Base-by-base conservation (phyloP, 2,329 filamentous ascomycete species). In the Colletotrichum zoysiae region DNA sequence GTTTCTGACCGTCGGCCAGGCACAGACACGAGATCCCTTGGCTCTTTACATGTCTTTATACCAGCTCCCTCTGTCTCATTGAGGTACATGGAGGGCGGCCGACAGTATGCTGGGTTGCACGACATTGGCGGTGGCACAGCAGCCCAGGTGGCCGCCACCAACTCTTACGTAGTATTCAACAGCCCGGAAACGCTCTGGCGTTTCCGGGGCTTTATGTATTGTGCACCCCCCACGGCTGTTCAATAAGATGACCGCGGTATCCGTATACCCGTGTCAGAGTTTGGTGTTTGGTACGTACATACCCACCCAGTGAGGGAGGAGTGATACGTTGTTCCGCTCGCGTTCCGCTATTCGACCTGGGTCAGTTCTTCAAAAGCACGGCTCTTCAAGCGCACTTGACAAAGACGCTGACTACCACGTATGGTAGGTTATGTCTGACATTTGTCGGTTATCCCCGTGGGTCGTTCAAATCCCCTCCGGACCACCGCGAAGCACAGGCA, bases 201-300 rank as follows among this genome's bases (percentile, higher is more conserved):
- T 67, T 51, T 50, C 64, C 60, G 30, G 55, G 65, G 67, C 68
- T 70, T 67, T 48, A 23, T 70, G 62, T 48, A 23, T 14, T 57
- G 42, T 48, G 23, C 68, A 61, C 51, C 51, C 51, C 51, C 63
- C 68, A 51, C 42, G n/a, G 26, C 44, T 35, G 23, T 46, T 50
- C 56, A 55, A 33, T 30, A 70, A 53, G 33, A 44, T 61, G 55
- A 12, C 57, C 30, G 20, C 40, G 42, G 48, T 50, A 62, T 48
- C 40, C 35, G 48, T 50, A 62, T 48, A 57, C 63, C 63, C 18
- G 56, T 56, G 67, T 48, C 57, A 62, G 50, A 50, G 48, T 70
- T 44, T 70, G 67, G 67, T n/a, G n/a, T n/a, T n/a, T n/a, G n/a
- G n/a, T n/a, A n/a, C n/a, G n/a, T 61, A 61, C 63, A 33, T 57